Conservation (phyloP, 2,329 filamentous ascomycete species). For the Diplodia corticola region DNA sequence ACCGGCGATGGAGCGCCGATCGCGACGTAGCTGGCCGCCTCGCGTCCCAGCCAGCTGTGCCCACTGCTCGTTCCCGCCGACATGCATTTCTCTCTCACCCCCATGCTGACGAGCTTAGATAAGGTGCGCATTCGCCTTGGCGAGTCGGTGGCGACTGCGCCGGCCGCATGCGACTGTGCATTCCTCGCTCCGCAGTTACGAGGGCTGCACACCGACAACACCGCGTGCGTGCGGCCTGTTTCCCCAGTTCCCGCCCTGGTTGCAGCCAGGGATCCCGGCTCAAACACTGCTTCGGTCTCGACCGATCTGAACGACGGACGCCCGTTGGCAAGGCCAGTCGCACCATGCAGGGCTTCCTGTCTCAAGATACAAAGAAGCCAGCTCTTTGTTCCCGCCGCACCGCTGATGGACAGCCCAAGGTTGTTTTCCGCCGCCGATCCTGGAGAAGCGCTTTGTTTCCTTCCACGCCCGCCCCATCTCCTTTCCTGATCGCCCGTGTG, state of each 20-base stretch:
- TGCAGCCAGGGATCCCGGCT: background rate
- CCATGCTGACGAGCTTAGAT: constrained; percentile 13
- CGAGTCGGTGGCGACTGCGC: background rate
- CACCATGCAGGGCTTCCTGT: background rate
- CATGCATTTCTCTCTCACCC: background rate
- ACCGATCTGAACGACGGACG: too few relatives aligned
- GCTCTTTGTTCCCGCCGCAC: constrained; percentile 1
- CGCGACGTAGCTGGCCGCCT: background rate
- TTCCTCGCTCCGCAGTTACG: constrained; percentile 4
- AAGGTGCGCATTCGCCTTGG: background rate
- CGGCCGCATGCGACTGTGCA: constrained; percentile 12
- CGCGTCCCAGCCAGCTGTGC: background rate
- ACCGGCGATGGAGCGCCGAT: background rate
- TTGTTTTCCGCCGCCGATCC: constrained; percentile 6
- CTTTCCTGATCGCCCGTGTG: background rate
- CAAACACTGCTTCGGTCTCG: background rate
- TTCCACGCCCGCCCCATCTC: constrained; percentile 3
- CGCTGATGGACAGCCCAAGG: constrained; percentile 7
- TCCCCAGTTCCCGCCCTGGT: background rate
- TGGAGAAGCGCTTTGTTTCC: constrained; percentile 4
- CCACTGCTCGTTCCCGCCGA: background rate
- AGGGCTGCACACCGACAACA: background rate
- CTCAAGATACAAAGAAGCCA: constrained; percentile 12
- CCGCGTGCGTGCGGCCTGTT: background rate
- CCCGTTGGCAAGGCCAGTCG: background rate